Percentiles rank a stretch among this genome's conserved stretches.
These are phyloP conservation scores for Puccinia hordei DNA, from an alignment of 1,284 basidiomycete species.

Conservation along the genomic window DNA sequence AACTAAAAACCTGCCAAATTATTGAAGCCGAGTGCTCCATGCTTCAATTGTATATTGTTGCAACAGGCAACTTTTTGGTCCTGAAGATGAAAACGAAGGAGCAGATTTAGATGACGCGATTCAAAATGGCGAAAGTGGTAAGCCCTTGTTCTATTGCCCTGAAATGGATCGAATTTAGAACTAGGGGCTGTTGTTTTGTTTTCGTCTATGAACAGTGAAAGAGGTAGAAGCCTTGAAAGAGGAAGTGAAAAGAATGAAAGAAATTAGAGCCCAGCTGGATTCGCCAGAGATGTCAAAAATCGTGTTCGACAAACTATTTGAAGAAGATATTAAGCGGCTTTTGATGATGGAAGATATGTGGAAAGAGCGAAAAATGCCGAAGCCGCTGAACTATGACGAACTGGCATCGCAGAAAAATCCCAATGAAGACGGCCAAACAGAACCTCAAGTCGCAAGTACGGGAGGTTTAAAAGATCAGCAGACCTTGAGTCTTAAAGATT, in stretches of 20 bases:
- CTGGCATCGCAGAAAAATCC: constrained; percentile 69
- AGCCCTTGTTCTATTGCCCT: constrained; percentile 52
- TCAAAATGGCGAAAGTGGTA: constrained; percentile 83
- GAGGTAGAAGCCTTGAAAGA: constrained; percentile 87
- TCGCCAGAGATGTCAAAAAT: constrained; percentile 68
- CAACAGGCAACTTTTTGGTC: constrained; percentile 82
- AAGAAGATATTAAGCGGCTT: constrained; percentile 81
- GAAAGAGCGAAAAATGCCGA: constrained; percentile 80
- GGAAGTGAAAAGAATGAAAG: constrained; percentile 83
- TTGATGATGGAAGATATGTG: constrained; percentile 98
- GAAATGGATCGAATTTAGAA: neutral
- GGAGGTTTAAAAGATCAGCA: constrained; percentile 48
- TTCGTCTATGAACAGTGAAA: constrained; percentile 65
- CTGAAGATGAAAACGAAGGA: constrained; percentile 75
- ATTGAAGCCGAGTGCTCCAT: constrained; percentile 28
- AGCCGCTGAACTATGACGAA: constrained; percentile 75
- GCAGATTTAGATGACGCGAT: constrained; percentile 81
- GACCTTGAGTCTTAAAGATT: constrained; percentile 21
- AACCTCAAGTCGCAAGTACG: neutral
- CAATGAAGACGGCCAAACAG: constrained; percentile 56
- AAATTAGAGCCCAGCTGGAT: constrained; percentile 67
- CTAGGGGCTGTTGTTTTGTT: neutral
- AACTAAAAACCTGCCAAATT: neutral
- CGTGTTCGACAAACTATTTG: constrained; percentile 89
- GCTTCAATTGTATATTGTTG: neutral